Base-by-base conservation (phyloP, 2,329 filamentous ascomycete genomes). In the Penicillium sp. region DNA sequence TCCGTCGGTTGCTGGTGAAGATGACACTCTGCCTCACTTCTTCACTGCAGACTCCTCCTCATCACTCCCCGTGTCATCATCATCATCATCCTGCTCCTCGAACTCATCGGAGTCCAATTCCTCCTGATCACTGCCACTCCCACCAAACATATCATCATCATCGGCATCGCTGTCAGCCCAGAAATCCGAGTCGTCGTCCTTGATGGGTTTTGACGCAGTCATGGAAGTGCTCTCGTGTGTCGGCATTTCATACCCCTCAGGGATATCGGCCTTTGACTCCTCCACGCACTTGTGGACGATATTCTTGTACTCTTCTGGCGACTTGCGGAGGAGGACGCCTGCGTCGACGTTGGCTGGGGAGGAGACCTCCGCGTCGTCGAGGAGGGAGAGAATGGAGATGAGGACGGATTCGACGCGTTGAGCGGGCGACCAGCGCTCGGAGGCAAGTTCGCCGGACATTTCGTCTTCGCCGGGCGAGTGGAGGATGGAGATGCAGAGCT, bases 321-420 rank as follows among this genome's bases (percentile, higher is more conserved):
- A 79, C 69, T 93, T 92, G 63, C 94, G 89, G 71, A 96, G 90
- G 82, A 93, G 86, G 26, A 97, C 90, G 61, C 92, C 88, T 2
- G 95, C 94, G 69, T 98, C 94, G 59, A 98, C 93, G 75, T 98
- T 98, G 66, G 94, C 95, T 0, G 95, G 92, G 0, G 93, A 97
- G 69, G 89, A 92, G 71, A 96, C 92, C 78, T 99, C 94, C 15
- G 94, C 92, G 70, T 97, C 92, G 75, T 98, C 95, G 59, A 99
- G 88, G 2, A 99, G 87, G 6, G 95, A 90, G 7, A 98, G 86
- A 19, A 98, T 91, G 8, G 92, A 97, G 65, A 96, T 92, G 19
- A 99, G 86, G 41, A 99, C 93, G 2, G 93, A 96, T 80, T 98
- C 95, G 52, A 96, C 94, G 21, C 93, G 91, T 77, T 98, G 94